These are phyloP conservation scores for Bruguiera gymnorhiza DNA, from an alignment of 345 rosid species.

Conservation along the genomic window DNA sequence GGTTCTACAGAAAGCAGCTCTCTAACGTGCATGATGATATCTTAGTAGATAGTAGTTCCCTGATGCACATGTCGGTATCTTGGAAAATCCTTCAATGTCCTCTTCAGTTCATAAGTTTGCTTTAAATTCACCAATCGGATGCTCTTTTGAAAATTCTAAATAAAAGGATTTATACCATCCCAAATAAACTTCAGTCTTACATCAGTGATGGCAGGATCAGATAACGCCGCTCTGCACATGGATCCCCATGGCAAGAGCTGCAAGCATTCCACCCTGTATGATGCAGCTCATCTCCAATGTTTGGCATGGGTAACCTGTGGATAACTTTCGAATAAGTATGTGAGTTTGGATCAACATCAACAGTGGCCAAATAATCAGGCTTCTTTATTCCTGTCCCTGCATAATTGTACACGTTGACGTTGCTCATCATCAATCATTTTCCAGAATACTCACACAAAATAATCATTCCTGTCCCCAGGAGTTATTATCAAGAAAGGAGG, in stretches of 20 bases:
- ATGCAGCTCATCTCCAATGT: slow-evolving; percentile 85
- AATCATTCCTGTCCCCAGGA: not conserved
- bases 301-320: slow-evolving; percentile 71
- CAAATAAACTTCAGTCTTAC: slow-evolving; percentile 36
- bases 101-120: not conserved
- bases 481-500: not conserved
- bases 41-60: no score
- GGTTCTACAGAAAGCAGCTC: no score
- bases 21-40: no score
- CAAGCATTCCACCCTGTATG: slow-evolving; percentile 95
- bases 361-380: slow-evolving; percentile 77
- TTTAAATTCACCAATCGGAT: not conserved
- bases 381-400: slow-evolving; percentile 76
- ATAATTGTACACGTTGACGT: slow-evolving; percentile 6
- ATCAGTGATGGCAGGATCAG: slow-evolving; percentile 74
- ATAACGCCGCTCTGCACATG: slow-evolving; percentile 61
- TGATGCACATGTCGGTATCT: no score
- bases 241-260: slow-evolving; percentile 91
- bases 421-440: not conserved
- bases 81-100: no score
- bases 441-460: not conserved
- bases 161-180: not conserved
- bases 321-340: slow-evolving; percentile 64
- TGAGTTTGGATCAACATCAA: slow-evolving; percentile 81
- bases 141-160: not conserved